phyloP scores from a whole-genome alignment of 73 alveolate genomes.

The Stentor coeruleus region DNA sequence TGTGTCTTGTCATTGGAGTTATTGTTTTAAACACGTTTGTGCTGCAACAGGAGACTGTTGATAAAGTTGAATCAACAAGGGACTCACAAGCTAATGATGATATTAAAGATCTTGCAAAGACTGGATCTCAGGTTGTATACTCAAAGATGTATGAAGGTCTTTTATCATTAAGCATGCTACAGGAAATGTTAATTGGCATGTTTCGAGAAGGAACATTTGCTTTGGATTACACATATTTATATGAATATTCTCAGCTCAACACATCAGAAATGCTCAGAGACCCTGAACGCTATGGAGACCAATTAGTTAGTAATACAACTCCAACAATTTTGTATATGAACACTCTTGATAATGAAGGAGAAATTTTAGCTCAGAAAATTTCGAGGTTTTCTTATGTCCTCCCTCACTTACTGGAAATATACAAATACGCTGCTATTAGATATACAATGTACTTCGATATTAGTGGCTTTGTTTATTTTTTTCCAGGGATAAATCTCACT shows the following conservation, averaged over 20 bases:
- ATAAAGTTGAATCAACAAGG: not conserved
- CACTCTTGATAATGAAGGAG: not conserved
- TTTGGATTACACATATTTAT: not conserved
- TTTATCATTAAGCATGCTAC: not conserved
- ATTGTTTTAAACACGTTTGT: not conserved
- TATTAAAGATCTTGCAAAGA: not conserved
- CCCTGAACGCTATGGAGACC: not conserved
- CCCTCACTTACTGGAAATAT: not conserved
- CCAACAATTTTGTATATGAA: not conserved
- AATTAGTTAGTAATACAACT: not conserved
- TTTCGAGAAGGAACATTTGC: not conserved
- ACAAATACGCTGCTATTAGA: not conserved
- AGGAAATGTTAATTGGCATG: slow-evolving; percentile 1
- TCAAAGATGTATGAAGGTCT: not conserved
- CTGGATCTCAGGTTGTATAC: not conserved
- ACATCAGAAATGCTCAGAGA: not conserved
- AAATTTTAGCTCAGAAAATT: not conserved
- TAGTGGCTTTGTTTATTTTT: not conserved
- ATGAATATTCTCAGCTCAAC: not conserved
- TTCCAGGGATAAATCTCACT: not conserved
- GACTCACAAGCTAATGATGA: not conserved
- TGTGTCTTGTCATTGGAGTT: not conserved
- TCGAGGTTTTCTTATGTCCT: not conserved
- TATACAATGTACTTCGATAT: slow-evolving; percentile 6
- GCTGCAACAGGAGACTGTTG: slow-evolving; percentile 16